A percentile compares a stretch with the other conserved stretches of the same genome.
These are phyloP conservation scores for Rhododendron griersonianum DNA, from an alignment of 148 eudicot species.

Conservation along the genomic window DNA sequence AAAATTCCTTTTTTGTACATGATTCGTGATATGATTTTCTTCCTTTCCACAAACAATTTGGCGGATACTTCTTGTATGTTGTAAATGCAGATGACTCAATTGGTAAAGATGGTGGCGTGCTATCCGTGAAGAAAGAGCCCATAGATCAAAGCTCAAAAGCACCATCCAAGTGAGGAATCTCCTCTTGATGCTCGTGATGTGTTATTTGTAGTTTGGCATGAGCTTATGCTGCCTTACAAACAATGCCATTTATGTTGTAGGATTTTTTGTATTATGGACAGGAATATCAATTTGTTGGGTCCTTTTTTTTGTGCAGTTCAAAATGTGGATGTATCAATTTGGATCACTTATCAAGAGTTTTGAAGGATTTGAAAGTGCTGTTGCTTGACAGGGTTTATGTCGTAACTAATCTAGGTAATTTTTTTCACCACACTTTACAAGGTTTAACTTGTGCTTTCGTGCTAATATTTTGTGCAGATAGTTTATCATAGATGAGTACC, in stretches of 20 bases:
- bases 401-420: conserved; percentile 82
- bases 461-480: conserved; percentile 1
- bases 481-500: background rate
- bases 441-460: background rate
- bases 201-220: background rate
- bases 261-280: background rate
- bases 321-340: conserved; percentile 4
- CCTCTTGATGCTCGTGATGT: conserved; percentile 1
- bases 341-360: conserved; percentile 41
- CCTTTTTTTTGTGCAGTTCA: conserved; percentile 33
- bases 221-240: background rate
- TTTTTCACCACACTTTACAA: conserved; percentile 11
- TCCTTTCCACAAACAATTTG: background rate
- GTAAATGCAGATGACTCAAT: conserved; percentile 27
- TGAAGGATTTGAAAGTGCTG: conserved; percentile 66
- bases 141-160: conserved; percentile 27
- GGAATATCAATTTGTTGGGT: conserved; percentile 6
- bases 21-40: background rate
- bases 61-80: conserved; percentile 14
- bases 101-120: conserved; percentile 24
- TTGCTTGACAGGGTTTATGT: conserved; percentile 60
- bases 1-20: background rate
- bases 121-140: conserved; percentile 24
- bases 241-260: background rate
- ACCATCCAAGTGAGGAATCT: conserved; percentile 41